Evolutionary conservation across 345 rosid species (phyloP).

Genomic region (Eutrema heterophyllum): DNA sequence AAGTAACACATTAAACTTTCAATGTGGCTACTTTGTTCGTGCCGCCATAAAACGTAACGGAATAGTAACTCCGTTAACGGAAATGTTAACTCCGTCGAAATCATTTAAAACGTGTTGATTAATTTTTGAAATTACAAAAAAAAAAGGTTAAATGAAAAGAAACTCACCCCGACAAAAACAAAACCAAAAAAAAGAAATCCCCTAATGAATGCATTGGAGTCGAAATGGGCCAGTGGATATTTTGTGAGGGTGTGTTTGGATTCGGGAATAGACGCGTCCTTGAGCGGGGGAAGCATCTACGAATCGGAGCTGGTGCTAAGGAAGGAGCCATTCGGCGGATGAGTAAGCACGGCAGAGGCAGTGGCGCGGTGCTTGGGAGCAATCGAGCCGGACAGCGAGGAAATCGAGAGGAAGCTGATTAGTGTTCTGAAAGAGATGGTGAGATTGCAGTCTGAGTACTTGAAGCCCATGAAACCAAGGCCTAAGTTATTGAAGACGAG

Average conservation of each 20-base stretch:
- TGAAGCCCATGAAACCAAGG: slow-evolving; percentile 69
- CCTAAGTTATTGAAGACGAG: slow-evolving; percentile 50
- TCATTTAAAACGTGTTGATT: too few relatives aligned
- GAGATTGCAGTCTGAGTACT: slow-evolving; percentile 59
- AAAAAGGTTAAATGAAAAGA: too few relatives aligned
- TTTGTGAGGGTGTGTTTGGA: slow-evolving; percentile 65
- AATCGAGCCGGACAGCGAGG: slow-evolving; percentile 54
- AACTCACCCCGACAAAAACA: too few relatives aligned
- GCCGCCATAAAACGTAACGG: too few relatives aligned
- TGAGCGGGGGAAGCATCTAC: slow-evolving; percentile 63
- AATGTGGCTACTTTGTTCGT: too few relatives aligned
- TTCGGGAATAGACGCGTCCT: slow-evolving; percentile 38
- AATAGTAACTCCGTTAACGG: too few relatives aligned
- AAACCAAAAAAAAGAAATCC: too few relatives aligned
- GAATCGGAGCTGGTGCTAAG: slow-evolving; percentile 63
- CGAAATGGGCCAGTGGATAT: too few relatives aligned
- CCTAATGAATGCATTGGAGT: too few relatives aligned
- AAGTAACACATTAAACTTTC: too few relatives aligned
- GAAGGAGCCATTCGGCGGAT: slow-evolving; percentile 78
- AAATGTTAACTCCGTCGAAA: too few relatives aligned
- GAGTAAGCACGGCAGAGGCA: slow-evolving; percentile 80
- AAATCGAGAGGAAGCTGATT: slow-evolving; percentile 50
- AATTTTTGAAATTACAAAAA: too few relatives aligned
- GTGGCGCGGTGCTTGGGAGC: slow-evolving; percentile 74
- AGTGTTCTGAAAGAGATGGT: slow-evolving; percentile 77